phyloP scores from a whole-genome alignment of 495 filamentous ascomycete genomes.

The Aspergillus avenaceus region DNA sequence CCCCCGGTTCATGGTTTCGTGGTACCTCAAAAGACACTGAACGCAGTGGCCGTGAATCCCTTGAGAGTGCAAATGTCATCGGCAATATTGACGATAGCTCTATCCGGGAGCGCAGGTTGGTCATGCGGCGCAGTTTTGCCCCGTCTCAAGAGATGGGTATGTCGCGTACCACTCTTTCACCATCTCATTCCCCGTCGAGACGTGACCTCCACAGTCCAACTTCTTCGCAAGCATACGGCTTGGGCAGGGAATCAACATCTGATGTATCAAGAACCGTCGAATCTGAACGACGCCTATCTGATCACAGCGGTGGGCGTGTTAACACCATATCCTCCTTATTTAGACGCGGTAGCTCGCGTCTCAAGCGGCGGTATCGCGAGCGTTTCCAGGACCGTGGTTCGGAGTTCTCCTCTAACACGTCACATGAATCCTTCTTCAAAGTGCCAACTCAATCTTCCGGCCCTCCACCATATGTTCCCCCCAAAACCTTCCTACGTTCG shows the following conservation, averaged over 20 bases:
- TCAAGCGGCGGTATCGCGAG: conserved; percentile 56
- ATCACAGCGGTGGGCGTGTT: conserved; percentile 38
- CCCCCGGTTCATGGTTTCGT: conserved; percentile 31
- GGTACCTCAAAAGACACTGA: conserved; percentile 26
- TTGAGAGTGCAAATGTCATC: conserved; percentile 33
- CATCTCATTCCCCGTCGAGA: conserved; percentile 51
- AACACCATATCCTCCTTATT: conserved; percentile 67
- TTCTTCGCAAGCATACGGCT: conserved; percentile 52
- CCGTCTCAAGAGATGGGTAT: conserved; percentile 42
- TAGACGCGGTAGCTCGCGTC: conserved; percentile 55
- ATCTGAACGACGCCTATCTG: conserved; percentile 43
- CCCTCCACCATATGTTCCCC: conserved; percentile 33
- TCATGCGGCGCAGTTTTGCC: conserved; percentile 32
- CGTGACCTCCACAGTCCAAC: conserved; percentile 47
- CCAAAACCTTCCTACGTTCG: conserved; percentile 42
- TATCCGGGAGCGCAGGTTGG: conserved; percentile 29
- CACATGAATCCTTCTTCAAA: conserved; percentile 71
- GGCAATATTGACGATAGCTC: conserved; percentile 38
- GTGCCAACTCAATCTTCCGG: conserved; percentile 35
- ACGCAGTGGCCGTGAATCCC: conserved; percentile 20
- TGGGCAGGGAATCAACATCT: conserved; percentile 40
- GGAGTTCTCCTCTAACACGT: conserved; percentile 80
- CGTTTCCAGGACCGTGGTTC: conserved; percentile 47
- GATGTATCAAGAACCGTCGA: conserved; percentile 41
- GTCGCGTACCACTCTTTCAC: conserved; percentile 53